Conservation (phyloP, 805 yeast genomes). For the Pichia eremophila region DNA sequence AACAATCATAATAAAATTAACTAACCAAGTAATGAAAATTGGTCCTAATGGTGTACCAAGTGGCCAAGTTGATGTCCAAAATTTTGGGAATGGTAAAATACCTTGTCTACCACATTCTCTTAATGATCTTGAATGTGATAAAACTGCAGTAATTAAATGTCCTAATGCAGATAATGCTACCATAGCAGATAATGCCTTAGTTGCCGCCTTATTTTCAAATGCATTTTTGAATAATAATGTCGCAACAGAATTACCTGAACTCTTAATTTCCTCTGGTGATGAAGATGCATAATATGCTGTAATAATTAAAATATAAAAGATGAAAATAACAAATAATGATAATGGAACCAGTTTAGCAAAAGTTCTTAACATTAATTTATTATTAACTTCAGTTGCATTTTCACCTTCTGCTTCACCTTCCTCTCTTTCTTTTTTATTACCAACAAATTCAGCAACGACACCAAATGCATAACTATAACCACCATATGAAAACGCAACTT, state of each 20-base stretch:
- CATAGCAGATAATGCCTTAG: constrained; percentile 63
- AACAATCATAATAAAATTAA: constrained; percentile 61
- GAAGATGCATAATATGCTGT: constrained; percentile 79
- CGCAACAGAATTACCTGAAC: constrained; percentile 63
- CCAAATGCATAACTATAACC: constrained; percentile 33
- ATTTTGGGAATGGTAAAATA: constrained; percentile 59
- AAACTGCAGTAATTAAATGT: constrained; percentile 73
- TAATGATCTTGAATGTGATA: constrained; percentile 73
- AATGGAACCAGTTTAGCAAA: constrained; percentile 67
- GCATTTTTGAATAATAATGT: constrained; percentile 67
- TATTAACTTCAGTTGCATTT: constrained; percentile 36
- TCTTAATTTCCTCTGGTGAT: constrained; percentile 40
- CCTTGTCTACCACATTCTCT: constrained; percentile 82
- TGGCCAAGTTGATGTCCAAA: constrained; percentile 65
- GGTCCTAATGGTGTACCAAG: constrained; percentile 69
- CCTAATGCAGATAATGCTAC: constrained; percentile 79
- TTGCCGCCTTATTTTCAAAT: constrained; percentile 50
- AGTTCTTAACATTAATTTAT: constrained; percentile 31
- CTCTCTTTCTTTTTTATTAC: constrained; percentile 13
- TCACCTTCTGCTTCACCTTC: too few species aligned
- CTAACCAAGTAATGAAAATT: constrained; percentile 65
- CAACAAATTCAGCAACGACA: constrained; percentile 33
- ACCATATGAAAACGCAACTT: constrained; percentile 35
- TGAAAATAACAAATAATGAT: constrained; percentile 50
- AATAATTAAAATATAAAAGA: constrained; percentile 67